Evolutionary conservation across 106 monocot genomes (phyloP).

Genomic region (Amphibolis antarctica): DNA sequence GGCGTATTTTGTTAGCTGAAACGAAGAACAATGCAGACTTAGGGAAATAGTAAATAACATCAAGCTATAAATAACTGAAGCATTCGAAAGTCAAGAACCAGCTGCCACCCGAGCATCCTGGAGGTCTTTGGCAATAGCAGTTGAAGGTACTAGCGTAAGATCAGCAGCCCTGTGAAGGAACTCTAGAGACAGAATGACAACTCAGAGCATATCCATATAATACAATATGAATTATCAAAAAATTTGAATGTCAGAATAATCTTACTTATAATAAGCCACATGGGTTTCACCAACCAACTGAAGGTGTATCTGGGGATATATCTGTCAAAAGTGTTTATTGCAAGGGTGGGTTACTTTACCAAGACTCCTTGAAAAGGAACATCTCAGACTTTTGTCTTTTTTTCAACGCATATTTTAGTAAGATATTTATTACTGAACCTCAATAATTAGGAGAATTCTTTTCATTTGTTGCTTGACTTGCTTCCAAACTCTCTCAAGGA

Average conservation of each 20-base stretch:
- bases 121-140: constrained; percentile 67
- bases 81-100: constrained; percentile 22
- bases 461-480: too few species aligned
- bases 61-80: background rate
- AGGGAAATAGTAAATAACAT: background rate
- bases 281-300: constrained; percentile 89
- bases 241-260: background rate
- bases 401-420: too few species aligned
- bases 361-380: too few species aligned
- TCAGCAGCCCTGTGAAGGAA: constrained; percentile 90
- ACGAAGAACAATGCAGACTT: background rate
- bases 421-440: too few species aligned
- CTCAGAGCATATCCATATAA: background rate
- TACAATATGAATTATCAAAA: background rate
- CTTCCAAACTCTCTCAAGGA: too few species aligned
- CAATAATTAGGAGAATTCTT: too few species aligned
- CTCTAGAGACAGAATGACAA: constrained; percentile 22
- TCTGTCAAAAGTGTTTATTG: constrained; percentile 43
- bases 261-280: constrained; percentile 82
- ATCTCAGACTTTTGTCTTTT: too few species aligned
- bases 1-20: constrained; percentile 74
- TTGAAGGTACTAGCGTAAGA: constrained; percentile 90
- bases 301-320: constrained; percentile 94
- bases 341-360: too few species aligned
- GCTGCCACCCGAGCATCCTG: constrained; percentile 49